phyloP scores from a whole-genome alignment of 2,329 filamentous ascomycete species.

The Microdochium paspali region DNA sequence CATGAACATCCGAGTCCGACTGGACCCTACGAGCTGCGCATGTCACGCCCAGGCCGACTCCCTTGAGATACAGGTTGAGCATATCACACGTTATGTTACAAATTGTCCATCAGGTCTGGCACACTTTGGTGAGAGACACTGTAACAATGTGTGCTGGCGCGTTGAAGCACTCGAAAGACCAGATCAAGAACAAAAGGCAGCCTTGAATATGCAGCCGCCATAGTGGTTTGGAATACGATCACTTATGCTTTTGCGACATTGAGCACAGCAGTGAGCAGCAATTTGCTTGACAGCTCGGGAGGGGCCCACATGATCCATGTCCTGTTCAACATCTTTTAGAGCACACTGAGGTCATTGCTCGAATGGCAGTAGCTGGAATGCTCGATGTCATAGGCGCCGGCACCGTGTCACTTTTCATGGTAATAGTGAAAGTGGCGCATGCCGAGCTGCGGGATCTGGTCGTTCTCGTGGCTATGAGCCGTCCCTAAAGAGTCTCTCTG shows the following conservation, averaged over 20 bases:
- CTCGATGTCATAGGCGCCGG: no score
- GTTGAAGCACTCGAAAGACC: neutral
- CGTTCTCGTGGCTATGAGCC: no score
- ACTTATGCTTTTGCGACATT: constrained; percentile 21
- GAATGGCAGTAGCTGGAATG: no score
- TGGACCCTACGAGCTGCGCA: neutral
- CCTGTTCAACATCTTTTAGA: neutral
- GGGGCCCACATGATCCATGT: neutral
- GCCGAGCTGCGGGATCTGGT: no score
- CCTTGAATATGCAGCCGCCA: neutral
- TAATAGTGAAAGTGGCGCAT: no score
- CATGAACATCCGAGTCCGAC: neutral
- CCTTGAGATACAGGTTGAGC: neutral
- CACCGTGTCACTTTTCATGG: neutral
- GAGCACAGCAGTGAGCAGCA: constrained; percentile 45
- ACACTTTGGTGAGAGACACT: neutral
- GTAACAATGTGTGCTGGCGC: neutral
- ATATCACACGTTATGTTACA: neutral
- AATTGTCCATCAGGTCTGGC: neutral
- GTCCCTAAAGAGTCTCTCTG: neutral
- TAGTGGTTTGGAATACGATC: neutral
- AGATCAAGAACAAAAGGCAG: neutral
- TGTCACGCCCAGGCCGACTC: neutral
- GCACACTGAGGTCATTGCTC: neutral
- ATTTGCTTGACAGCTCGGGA: constrained; percentile 11